Evolutionary conservation across 2,329 filamentous ascomycete species (phyloP).

Genomic region (Proliferodiscus dingleyae): DNA sequence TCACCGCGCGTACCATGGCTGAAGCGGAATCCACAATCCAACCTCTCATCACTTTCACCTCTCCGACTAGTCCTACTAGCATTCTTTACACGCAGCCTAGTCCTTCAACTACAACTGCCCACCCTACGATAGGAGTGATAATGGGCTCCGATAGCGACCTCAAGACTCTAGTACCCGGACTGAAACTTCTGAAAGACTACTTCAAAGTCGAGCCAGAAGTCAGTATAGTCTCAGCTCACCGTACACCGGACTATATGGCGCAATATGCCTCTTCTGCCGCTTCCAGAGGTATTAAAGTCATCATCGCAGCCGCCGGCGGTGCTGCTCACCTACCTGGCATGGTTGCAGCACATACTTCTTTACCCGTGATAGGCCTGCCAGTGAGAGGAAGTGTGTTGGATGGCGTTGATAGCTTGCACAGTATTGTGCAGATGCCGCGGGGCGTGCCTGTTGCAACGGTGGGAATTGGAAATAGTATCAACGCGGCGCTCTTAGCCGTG

Average conservation of each 20-base stretch:
- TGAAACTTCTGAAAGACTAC: slow-evolving; percentile 34
- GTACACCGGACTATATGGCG: slow-evolving; percentile 67
- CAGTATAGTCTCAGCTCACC: slow-evolving; percentile 75
- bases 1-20: slow-evolving; percentile 64
- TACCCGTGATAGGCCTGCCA: slow-evolving; percentile 74
- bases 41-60: slow-evolving; percentile 62
- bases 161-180: slow-evolving; percentile 68
- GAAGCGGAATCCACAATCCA: slow-evolving; percentile 64
- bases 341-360: slow-evolving; percentile 62
- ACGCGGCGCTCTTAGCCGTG: slow-evolving; percentile 68
- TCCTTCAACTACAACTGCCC: no score
- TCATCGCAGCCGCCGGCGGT: slow-evolving; percentile 62
- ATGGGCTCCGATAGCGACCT: slow-evolving; percentile 76
- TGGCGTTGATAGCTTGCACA: slow-evolving; percentile 65
- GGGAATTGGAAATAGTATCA: slow-evolving; percentile 75
- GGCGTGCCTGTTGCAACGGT: slow-evolving; percentile 72
- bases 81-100: no score
- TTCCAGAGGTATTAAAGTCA: slow-evolving; percentile 25
- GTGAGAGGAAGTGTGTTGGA: slow-evolving; percentile 70
- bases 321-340: slow-evolving; percentile 73
- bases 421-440: slow-evolving; percentile 73
- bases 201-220: slow-evolving; percentile 69
- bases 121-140: slow-evolving; percentile 64
- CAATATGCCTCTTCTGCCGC: slow-evolving; percentile 46
- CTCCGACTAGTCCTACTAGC: no score